phyloP scores from a whole-genome alignment of 371 early-diverging fungal species.

The Mortierella sp. region DNA sequence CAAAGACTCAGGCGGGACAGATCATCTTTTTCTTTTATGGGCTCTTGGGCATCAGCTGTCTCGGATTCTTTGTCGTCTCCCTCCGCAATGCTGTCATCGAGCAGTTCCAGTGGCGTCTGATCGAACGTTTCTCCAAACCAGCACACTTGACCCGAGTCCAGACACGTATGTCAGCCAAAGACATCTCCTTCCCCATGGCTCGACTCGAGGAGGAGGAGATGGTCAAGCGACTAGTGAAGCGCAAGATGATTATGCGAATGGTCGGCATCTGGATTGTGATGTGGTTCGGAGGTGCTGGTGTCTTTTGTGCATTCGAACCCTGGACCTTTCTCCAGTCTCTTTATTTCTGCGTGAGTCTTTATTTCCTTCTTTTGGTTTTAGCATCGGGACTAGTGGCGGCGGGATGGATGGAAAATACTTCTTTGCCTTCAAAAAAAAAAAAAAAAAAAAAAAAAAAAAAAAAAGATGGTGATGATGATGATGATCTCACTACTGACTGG shows the following conservation, averaged over 20 bases:
- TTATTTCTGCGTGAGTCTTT: constrained; percentile 8
- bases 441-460: too few relatives aligned
- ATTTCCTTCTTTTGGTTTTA: neutral
- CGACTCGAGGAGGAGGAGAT: constrained; percentile 6
- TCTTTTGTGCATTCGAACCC: constrained; percentile 7
- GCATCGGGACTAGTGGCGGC: too few relatives aligned
- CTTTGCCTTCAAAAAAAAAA: neutral
- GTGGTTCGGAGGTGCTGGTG: constrained; percentile 17
- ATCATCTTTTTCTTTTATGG: constrained; percentile 14
- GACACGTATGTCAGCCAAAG: constrained; percentile 16
- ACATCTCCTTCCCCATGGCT: constrained; percentile 6
- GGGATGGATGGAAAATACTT: neutral
- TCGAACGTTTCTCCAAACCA: constrained; percentile 12
- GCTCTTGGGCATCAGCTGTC: constrained; percentile 1
- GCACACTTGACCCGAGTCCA: constrained; percentile 13
- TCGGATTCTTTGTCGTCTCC: constrained; percentile 18
- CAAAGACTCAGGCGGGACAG: constrained; percentile 8
- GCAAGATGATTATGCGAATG: constrained; percentile 11
- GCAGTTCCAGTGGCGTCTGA: constrained; percentile 15
- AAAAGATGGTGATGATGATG: neutral
- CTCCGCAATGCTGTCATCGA: constrained; percentile 13
- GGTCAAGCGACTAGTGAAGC: constrained; percentile 9
- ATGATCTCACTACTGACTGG: neutral
- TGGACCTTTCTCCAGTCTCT: constrained; percentile 12
- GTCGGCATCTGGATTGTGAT: constrained; percentile 7